A percentile compares a stretch with the other conserved stretches of the same genome.
Conservation (phyloP, 345 rosid species). For the Dimocarpus longan region DNA sequence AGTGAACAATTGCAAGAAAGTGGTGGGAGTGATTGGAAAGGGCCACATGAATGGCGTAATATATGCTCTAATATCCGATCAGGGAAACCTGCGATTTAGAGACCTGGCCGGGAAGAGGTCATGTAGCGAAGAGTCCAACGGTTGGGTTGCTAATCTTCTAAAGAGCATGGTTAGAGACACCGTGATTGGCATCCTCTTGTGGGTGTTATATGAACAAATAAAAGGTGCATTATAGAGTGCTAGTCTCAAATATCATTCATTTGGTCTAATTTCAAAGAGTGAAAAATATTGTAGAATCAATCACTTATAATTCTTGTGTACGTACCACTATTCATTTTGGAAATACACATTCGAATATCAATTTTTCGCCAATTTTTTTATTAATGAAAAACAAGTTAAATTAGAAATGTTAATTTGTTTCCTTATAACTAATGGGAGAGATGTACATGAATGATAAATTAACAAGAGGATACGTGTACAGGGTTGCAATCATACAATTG, state of each 20-base stretch:
- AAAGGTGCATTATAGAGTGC: conserved; percentile 19
- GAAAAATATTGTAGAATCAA: neutral
- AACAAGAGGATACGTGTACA: too few relatives aligned
- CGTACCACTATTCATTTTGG: too few relatives aligned
- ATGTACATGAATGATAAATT: too few relatives aligned
- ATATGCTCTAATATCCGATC: conserved; percentile 71
- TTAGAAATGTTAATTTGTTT: too few relatives aligned
- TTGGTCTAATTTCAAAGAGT: neutral
- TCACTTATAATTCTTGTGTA: neutral
- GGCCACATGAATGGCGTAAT: conserved; percentile 91
- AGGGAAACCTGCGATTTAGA: conserved; percentile 67
- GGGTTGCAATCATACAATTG: too few relatives aligned
- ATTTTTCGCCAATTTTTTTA: too few relatives aligned
- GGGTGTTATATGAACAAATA: conserved; percentile 53
- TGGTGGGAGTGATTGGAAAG: conserved; percentile 82
- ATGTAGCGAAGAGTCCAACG: conserved; percentile 20
- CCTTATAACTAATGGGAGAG: too few relatives aligned
- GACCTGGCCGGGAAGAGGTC: conserved; percentile 66
- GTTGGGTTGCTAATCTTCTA: conserved; percentile 37
- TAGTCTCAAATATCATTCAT: neutral
- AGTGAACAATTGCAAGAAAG: conserved; percentile 67
- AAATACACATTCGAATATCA: too few relatives aligned
- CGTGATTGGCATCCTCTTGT: conserved; percentile 44
- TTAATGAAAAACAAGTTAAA: too few relatives aligned
- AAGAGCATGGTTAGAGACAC: conserved; percentile 56